Evolutionary conservation across 2,329 filamentous ascomycete genomes (phyloP), one percentile per base, ranked within the genome.

Genomic region (Cladophialophora exuberans): DNA sequence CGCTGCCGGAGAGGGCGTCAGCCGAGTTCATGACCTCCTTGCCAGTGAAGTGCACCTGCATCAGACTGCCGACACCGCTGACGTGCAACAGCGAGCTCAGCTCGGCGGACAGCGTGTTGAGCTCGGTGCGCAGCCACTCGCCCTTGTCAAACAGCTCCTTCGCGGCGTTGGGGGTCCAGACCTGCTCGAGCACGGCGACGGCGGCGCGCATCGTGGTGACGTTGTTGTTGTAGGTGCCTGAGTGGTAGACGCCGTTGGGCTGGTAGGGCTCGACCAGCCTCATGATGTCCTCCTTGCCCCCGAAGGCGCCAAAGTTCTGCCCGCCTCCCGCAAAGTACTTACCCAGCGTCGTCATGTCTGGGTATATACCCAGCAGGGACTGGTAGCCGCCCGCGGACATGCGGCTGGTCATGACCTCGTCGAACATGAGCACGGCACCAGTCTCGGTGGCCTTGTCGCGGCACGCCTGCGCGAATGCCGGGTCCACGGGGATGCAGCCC

Each of bases 391-490:
- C 70, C 1, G 71, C 70, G 17, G 74, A 69, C 25, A 88, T 69
- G 2, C 86, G 76, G 3, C 81, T 85, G 0, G 85, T 87, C 79
- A 87, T 85, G 3, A 89, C 86, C 69, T 90, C 87, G 65, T 89
- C 87, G 9, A 87, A 71, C 26, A 89, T 83, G 59, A 89, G 78
- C 1, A 89, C 52, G 0, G 81, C 80, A 1, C 79, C 80, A 0
- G 73, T 69, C 64, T 76, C 69, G 22, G 68, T 71, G 1, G 82
- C 78, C 3, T 73, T 70, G 0, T 73, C 66, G 36, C 79, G 78
- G 31, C 3, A 86, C 68, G 2, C 74, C 73, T 6, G 67, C 57
- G 25, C 87, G 66, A 60, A 88, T 88, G 15, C 76, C 76, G 1
- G 44, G 50, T 0, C 69, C 72, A 0, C 73, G 84, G 0, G 75